These are phyloP conservation scores for Pichia manshurica DNA, from an alignment of 805 yeast genomes.

Conservation along the genomic window DNA sequence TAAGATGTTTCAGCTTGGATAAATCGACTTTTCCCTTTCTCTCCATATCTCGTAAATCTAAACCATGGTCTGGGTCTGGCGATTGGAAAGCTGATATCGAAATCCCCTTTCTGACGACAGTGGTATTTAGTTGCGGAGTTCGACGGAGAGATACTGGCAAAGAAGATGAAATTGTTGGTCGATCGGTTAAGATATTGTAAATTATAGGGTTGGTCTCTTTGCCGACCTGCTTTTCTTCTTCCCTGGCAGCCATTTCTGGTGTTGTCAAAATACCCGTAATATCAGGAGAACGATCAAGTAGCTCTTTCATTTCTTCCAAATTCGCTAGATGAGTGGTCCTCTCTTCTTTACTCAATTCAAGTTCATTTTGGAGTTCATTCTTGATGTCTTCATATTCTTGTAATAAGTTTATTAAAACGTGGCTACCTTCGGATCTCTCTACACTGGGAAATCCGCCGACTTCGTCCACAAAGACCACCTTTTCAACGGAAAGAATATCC, in stretches of 20 bases:
- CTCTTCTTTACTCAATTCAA: constrained; percentile 40
- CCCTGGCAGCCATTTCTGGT: constrained; percentile 56
- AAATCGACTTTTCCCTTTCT: constrained; percentile 43
- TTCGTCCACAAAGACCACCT: constrained; percentile 71
- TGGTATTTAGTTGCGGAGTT: constrained; percentile 64
- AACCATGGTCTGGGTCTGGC: constrained; percentile 29
- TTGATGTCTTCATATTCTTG: constrained; percentile 54
- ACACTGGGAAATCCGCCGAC: constrained; percentile 88
- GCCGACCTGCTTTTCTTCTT: constrained; percentile 61
- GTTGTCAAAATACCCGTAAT: constrained; percentile 84
- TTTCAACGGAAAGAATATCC: constrained; percentile 59
- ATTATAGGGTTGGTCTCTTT: constrained; percentile 71
- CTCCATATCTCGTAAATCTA: constrained; percentile 37
- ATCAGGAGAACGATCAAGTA: constrained; percentile 45
- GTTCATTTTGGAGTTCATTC: constrained; percentile 30
- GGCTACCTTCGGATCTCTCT: constrained; percentile 76
- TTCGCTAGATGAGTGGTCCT: constrained; percentile 60
- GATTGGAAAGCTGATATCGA: constrained; percentile 41
- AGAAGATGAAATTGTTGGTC: constrained; percentile 87
- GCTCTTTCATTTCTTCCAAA: constrained; percentile 55
- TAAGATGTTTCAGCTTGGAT: constrained; percentile 48
- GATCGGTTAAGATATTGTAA: constrained; percentile 84
- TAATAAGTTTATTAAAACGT: constrained; percentile 76
- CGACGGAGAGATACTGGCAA: constrained; percentile 60
- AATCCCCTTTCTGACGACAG: constrained; percentile 74